A percentile compares a stretch with the other conserved stretches of the same genome.
These are phyloP conservation scores for Ascochyta fabae DNA, from an alignment of 2,329 filamentous ascomycete species.

Conservation along the genomic window DNA sequence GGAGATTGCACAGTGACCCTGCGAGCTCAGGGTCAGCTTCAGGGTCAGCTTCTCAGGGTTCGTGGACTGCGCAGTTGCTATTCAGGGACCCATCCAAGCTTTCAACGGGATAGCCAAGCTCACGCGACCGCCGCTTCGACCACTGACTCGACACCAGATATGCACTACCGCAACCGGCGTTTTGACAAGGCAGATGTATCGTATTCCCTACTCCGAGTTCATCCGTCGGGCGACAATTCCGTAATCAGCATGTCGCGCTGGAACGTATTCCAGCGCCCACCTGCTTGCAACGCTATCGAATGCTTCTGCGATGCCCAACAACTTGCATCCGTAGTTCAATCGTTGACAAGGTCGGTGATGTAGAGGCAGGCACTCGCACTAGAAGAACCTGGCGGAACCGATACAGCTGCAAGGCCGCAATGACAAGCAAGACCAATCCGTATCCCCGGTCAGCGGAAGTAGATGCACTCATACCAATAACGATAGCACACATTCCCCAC, in stretches of 20 bases:
- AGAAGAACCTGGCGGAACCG: neutral
- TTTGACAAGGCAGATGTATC: neutral
- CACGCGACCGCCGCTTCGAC: neutral
- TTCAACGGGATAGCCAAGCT: conserved; percentile 5
- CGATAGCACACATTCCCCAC: no score
- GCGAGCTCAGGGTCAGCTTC: neutral
- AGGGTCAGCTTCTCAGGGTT: neutral
- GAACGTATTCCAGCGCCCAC: neutral
- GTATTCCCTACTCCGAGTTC: neutral
- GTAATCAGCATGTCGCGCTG: neutral
- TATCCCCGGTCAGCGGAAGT: no score
- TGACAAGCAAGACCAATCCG: no score
- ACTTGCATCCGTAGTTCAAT: neutral
- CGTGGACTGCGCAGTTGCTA: neutral
- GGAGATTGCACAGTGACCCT: neutral
- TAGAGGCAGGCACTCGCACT: neutral
- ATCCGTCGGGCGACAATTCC: neutral
- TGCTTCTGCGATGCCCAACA: neutral
- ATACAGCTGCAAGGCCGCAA: no score
- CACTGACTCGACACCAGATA: neutral
- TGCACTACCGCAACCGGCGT: conserved; percentile 2
- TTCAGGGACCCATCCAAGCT: conserved; percentile 2
- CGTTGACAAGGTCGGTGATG: neutral
- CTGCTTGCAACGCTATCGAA: neutral
- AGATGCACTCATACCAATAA: no score